Base-by-base conservation (phyloP, 495 filamentous ascomycete species). In the Daldinia vernicosa region DNA sequence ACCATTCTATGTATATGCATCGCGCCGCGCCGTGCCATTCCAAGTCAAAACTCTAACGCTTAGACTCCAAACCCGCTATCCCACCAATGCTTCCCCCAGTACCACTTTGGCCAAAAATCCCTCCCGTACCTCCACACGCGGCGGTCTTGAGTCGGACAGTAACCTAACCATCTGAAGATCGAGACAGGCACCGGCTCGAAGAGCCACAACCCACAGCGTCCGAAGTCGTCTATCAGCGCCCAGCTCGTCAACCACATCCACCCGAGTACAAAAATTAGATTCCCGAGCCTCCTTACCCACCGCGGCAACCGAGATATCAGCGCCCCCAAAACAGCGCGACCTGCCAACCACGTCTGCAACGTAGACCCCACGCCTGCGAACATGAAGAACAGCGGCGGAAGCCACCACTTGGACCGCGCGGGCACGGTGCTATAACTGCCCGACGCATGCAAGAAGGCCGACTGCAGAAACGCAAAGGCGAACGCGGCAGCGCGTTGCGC, bases 101-200 rank as follows among this genome's bases (percentile, higher is more conserved):
- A 83, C 69, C 80, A 83, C 57, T 86, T 75, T 66, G 87, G 86
- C 37, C 81, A 57, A 45, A 79, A 78, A 28, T 71, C 65, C 52
- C 79, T 73, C 59, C 82, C 80, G 84, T 86, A 90, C 71, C 89
- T 81, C 85, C 84, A 88, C 80, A 84, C 87, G 3, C 84, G 83
- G 22, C 63, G 61, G 58, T 87, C 83, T 0, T 76, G 84, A 37
- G 80, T 52, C 7, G 69, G 67, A 3, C 84, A 87, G 11, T 84
- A 74, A 0, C 87, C 87, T 9, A 91, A 39, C 9, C 81, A 83
- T 40, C 90, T 79, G 11, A 89, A 51, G 3, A 79, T 74, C 70
- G 90, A 92, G 1, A 91, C 19, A 0, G 91, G 91, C n/a, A 93
- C 77, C 0, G 90, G 90, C 77, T 93, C 90, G 66, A 83, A 87